Conservation (phyloP, 192 early-diverging fungal genomes). For the Kickxella alabastrina region DNA sequence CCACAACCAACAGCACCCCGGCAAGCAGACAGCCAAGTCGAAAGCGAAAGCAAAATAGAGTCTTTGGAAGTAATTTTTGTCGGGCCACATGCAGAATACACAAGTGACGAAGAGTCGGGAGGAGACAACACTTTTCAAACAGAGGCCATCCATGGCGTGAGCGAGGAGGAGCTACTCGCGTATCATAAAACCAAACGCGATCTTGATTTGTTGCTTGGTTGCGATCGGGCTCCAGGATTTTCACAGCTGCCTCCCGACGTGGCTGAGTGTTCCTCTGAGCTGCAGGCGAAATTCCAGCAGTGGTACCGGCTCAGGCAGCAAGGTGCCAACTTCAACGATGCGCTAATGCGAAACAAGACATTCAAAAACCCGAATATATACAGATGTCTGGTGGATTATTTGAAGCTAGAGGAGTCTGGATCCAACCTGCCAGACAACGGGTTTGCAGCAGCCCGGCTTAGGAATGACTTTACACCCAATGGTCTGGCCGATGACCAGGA, state of each 20-base stretch:
- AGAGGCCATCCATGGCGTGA: too few species aligned
- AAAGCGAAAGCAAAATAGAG: too few species aligned
- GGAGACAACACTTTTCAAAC: too few species aligned
- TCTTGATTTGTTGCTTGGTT: constrained; percentile 31
- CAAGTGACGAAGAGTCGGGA: too few species aligned
- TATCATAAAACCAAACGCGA: constrained; percentile 21
- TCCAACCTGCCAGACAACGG: constrained; percentile 68
- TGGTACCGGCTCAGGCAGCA: constrained; percentile 63
- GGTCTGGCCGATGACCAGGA: constrained; percentile 40
- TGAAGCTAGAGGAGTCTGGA: constrained; percentile 77
- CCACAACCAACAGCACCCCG: background rate
- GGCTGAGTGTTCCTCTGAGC: constrained; percentile 55
- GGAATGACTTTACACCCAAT: constrained; percentile 26
- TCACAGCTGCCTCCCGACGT: background rate
- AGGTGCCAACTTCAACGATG: constrained; percentile 78
- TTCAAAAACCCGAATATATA: constrained; percentile 93
- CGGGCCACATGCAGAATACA: too few species aligned
- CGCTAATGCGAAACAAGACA: constrained; percentile 75
- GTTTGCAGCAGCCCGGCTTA: constrained; percentile 58
- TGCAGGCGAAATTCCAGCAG: constrained; percentile 74
- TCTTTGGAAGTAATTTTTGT: too few species aligned
- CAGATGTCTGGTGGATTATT: constrained; percentile 77
- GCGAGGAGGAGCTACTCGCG: constrained; percentile 2
- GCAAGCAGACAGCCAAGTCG: background rate
- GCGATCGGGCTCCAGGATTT: constrained; percentile 23